Evolutionary conservation across 2,329 filamentous ascomycete species (phyloP).

Genomic region (Metarhizium rileyi): DNA sequence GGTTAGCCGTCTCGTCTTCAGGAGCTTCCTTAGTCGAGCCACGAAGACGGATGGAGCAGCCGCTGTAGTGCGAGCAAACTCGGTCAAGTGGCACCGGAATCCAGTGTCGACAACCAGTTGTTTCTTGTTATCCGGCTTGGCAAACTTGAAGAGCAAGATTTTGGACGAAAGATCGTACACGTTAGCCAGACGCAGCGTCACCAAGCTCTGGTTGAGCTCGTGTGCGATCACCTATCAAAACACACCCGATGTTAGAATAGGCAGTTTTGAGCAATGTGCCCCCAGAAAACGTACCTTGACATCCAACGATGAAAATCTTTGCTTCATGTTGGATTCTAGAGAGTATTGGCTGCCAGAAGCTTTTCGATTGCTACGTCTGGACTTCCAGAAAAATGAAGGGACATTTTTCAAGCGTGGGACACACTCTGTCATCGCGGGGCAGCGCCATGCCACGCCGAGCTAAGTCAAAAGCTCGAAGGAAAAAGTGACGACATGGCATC

Average conservation of each 20-base stretch:
- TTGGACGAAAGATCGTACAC: slow-evolving; percentile 94
- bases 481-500: slow-evolving; percentile 7
- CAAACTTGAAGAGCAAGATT: slow-evolving; percentile 91
- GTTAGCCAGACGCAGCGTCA: slow-evolving; percentile 75
- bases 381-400: neutral
- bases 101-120: slow-evolving; percentile 90
- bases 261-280: slow-evolving; percentile 1
- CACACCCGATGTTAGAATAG: slow-evolving; percentile 8
- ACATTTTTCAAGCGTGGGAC: slow-evolving; percentile 5
- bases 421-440: slow-evolving; percentile 7
- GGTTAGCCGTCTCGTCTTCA: slow-evolving; percentile 80
- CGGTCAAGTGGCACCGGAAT: slow-evolving; percentile 89
- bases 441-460: slow-evolving; percentile 4
- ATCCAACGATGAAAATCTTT: slow-evolving; percentile 69
- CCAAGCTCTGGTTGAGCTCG: slow-evolving; percentile 72
- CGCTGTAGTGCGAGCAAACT: slow-evolving; percentile 80
- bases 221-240: slow-evolving; percentile 71
- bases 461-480: neutral
- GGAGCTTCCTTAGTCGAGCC: slow-evolving; percentile 70
- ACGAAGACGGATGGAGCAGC: slow-evolving; percentile 80
- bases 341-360: neutral
- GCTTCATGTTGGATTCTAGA: slow-evolving; percentile 47
- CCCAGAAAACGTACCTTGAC: slow-evolving; percentile 46
- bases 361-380: neutral
- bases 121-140: slow-evolving; percentile 79